Evolutionary conservation across 2,329 filamentous ascomycete species (phyloP).

Genomic region (Zymoseptoria passerinii): DNA sequence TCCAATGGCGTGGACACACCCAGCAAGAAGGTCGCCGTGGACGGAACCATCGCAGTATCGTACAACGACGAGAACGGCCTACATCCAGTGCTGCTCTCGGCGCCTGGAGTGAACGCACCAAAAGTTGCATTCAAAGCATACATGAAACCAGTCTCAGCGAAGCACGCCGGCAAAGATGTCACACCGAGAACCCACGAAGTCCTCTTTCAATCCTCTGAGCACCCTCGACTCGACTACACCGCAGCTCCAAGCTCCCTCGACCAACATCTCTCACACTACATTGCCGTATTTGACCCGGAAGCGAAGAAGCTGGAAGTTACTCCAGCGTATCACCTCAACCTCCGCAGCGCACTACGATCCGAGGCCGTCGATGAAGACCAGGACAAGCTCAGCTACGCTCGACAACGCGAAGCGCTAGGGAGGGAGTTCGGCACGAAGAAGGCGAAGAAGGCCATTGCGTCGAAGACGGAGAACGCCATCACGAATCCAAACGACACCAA

Average conservation of each 20-base stretch:
- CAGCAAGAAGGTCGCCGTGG: conserved; percentile 30
- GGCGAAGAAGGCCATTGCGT: conserved; percentile 66
- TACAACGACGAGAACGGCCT: conserved; percentile 15
- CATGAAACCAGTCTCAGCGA: conserved; percentile 26
- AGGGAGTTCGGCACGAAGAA: conserved; percentile 80
- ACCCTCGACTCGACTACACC: conserved; percentile 52
- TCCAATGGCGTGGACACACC: conserved; percentile 37
- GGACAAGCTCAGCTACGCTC: conserved; percentile 39
- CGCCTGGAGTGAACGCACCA: conserved; percentile 36
- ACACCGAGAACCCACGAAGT: conserved; percentile 41
- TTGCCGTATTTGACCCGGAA: conserved; percentile 51
- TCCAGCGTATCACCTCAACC: conserved; percentile 46
- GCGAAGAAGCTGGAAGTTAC: conserved; percentile 47
- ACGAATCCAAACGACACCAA: conserved; percentile 33
- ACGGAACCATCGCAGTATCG: conserved; percentile 23
- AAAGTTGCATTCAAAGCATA: conserved; percentile 43
- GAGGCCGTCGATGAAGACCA: conserved; percentile 35
- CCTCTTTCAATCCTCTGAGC: conserved; percentile 53
- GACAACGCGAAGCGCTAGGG: conserved; percentile 61
- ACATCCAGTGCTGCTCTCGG: conserved; percentile 26
- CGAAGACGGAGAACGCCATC: conserved; percentile 65
- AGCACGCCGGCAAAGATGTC: conserved; percentile 21
- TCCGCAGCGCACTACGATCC: conserved; percentile 44
- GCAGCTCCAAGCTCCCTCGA: conserved; percentile 32
- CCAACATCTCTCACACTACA: conserved; percentile 51